Base-by-base conservation (phyloP, 2,329 filamentous ascomycete species). In the Venturia carpophila region DNA sequence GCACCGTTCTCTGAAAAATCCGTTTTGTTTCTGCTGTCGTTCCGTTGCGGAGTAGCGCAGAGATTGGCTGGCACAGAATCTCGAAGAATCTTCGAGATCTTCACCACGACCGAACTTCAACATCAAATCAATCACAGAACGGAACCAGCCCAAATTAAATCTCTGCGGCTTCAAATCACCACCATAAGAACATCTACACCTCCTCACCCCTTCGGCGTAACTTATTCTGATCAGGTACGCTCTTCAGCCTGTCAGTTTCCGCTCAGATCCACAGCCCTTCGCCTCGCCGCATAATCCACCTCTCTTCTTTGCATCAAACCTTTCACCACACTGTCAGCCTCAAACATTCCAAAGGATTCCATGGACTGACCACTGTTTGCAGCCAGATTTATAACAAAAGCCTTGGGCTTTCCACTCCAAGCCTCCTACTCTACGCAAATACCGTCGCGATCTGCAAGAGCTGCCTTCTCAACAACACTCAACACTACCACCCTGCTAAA, bases 281-380 rank as follows among this genome's bases (percentile, higher is more conserved):
- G 52, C 52, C 52, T 58, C 52, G 52, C 52, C 52, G 30, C 30
- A 58, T 58, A 34, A 58, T 58, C 30, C 52, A 58, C 15, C 30
- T 19, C 17, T 37, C 52, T 47, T 55, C 21, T 60, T 60, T 43
- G 55, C n/a, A 47, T 19, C 45, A 47, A 24, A 10, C 19, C 49
- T 13, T 55, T 11, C 27, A 27, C 52, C 30, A 37, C 52, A 21
- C 15, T 58, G 30, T 58, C 52, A 58, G 52, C 52, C 13, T 58
- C 52, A 34, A 39, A 58, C 30, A 58, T 58, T 58, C 52, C 52
- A 58, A 58, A 5, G 52, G 17, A 58, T 39, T 37, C 52, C 30
- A 58, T 37, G 24, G 19, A 58, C 52, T 58, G n/a, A 58, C 52
- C 37, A 39, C 30, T n/a, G 52, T 58, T 58, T 58, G 52, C 30